Evolutionary conservation across 139 green algal species (phyloP), one percentile per base, ranked within the genome.

Genomic region (Diplosphaera chodatii): DNA sequence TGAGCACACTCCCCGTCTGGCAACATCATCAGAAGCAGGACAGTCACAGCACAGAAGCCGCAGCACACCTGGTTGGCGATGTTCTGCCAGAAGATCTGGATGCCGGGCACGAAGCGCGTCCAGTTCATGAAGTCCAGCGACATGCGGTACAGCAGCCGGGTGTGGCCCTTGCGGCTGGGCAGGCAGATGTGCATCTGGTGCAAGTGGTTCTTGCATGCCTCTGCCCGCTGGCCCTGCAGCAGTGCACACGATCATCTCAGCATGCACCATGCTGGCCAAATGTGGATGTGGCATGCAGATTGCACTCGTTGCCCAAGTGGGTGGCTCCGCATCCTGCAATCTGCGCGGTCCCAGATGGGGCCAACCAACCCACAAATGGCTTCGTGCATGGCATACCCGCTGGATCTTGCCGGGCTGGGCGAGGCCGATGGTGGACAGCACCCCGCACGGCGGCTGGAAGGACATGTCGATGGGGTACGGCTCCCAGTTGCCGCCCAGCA

Each of bases 391-490:
- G 40, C 73, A 64, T 66, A 77, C 68, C 59, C 78, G 64, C 78
- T 87, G 78, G 15, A 98, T 89, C 80, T 97, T 86, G 73, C 95
- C 95, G 1, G 94, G 92, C 83, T 96, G 83, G 29, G 80, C 79
- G 62, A 98, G 79, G 32, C 95, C 95, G 67, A 99, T 98, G 22
- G 81, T 84, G 13, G 85, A 95, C 31, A 96, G 37, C 3, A 88
- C 86, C 75, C 96, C 91, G 84, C 93, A 98, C 3, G 95, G 95
- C 32, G 94, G 90, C 70, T 95, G 78, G 78, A 99, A 99, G 32
- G 85, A 82, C 95, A 99, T 99, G 75, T 95, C 83, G 59, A 99
- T 99, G 30, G 95, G 95, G 84, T 99, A 99, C 18, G 95, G 95
- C 70, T 99, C 89, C 95, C 95, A 99, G 67, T 86, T 79, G 63